A percentile compares a stretch with the other conserved stretches of the same genome.
These are phyloP conservation scores for Clonostachys rosea DNA, from an alignment of 2,329 filamentous ascomycete species.

Conservation along the genomic window DNA sequence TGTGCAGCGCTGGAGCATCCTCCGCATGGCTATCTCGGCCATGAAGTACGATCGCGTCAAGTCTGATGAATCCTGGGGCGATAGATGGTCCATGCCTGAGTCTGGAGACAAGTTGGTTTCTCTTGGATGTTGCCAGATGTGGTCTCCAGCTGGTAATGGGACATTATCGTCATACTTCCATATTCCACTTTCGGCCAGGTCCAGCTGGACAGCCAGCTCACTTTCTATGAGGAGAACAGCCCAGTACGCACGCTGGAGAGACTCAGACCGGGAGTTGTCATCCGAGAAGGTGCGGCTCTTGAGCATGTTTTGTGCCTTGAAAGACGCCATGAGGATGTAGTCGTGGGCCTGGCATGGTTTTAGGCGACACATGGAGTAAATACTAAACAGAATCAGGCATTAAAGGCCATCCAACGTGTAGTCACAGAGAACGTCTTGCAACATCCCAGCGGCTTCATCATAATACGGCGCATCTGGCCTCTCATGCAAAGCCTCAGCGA, in stretches of 20 bases:
- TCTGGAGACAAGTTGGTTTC: background rate
- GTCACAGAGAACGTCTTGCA: too few species aligned
- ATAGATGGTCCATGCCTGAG: background rate
- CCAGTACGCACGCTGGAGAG: background rate
- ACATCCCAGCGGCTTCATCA: background rate
- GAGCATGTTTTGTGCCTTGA: background rate
- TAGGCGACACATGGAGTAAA: background rate
- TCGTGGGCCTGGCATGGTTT: background rate
- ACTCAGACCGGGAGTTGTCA: background rate
- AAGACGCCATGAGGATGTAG: background rate
- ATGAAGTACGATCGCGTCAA: background rate
- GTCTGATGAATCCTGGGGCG: background rate
- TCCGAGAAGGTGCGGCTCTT: background rate
- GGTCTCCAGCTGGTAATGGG: background rate
- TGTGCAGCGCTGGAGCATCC: constrained; percentile 20
- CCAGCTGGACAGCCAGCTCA: background rate
- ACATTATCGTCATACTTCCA: background rate
- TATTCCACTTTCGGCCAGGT: background rate
- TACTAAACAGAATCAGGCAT: background rate
- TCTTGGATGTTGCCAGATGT: background rate
- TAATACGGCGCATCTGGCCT: background rate
- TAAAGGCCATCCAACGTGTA: background rate
- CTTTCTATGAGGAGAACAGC: background rate
- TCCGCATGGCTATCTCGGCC: constrained; percentile 17
- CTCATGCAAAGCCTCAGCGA: background rate